phyloP scores from a whole-genome alignment of 2,329 filamentous ascomycete species.

The Hypoxylon sp. region DNA sequence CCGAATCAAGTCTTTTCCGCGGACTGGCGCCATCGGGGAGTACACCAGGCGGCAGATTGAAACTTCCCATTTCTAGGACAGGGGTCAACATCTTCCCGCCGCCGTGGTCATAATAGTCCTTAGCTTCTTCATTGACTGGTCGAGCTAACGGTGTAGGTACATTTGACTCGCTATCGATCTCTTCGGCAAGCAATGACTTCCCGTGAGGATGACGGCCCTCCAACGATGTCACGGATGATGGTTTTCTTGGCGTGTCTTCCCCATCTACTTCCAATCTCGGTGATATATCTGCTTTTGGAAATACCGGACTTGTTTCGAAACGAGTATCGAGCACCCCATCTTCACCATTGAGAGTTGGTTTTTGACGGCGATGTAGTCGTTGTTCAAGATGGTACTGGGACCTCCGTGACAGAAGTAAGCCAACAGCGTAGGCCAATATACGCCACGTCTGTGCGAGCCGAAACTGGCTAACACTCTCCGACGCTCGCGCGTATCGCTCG shows the following conservation, averaged over 20 bases:
- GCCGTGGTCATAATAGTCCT: conserved; percentile 46
- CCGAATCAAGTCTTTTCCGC: conserved; percentile 62
- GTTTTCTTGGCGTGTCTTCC: conserved; percentile 45
- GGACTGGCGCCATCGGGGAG: conserved; percentile 54
- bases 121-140: conserved; percentile 58
- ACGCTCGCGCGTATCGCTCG: conserved; percentile 68
- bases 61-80: conserved; percentile 63
- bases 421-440: conserved; percentile 67
- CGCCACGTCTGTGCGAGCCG: conserved; percentile 74
- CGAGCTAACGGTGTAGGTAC: conserved; percentile 69
- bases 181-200: conserved; percentile 64
- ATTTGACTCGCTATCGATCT: conserved; percentile 73
- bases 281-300: conserved; percentile 35
- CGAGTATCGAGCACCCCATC: conserved; percentile 32
- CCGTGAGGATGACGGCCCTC: conserved; percentile 50
- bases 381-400: conserved; percentile 68
- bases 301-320: conserved; percentile 26
- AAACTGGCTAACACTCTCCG: conserved; percentile 67
- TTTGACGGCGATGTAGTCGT: conserved; percentile 55
- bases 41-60: conserved; percentile 62
- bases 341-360: conserved; percentile 23
- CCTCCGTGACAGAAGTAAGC: conserved; percentile 64
- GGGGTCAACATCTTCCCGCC: conserved; percentile 58
- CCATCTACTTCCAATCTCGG: conserved; percentile 35
- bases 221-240: conserved; percentile 50